Percentiles rank a stretch among this genome's conserved stretches.
Conservation (phyloP, 306 rosid genomes). For the Cyamopsis tetragonoloba region DNA sequence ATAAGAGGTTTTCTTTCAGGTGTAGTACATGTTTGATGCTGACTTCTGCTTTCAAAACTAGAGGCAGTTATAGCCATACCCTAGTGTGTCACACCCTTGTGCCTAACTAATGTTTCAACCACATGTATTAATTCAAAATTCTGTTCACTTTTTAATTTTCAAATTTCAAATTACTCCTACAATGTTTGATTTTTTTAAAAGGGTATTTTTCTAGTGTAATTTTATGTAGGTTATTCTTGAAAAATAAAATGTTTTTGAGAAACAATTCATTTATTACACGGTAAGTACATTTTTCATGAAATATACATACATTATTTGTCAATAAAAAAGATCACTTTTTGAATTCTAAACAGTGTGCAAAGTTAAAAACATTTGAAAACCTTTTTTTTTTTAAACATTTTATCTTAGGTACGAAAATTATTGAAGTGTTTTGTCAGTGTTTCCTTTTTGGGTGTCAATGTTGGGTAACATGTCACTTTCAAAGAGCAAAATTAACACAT, state of each 20-base stretch:
- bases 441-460: constrained; percentile 26
- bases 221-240: no score
- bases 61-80: constrained; percentile 19
- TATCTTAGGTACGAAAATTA: background rate
- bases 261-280: no score
- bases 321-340: no score
- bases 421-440: constrained; percentile 34
- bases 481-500: constrained; percentile 4
- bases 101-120: background rate
- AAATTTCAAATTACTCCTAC: background rate
- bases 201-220: no score
- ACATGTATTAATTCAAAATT: no score
- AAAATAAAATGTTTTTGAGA: no score
- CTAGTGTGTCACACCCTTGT: background rate
- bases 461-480: constrained; percentile 42
- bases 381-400: constrained; percentile 2
- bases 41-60: constrained; percentile 33
- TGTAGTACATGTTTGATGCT: constrained; percentile 26
- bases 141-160: no score
- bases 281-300: no score
- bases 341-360: no score
- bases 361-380: no score
- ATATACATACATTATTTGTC: no score
- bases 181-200: constrained; percentile 1
- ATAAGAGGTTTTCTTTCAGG: constrained; percentile 8